Conservation (phyloP, 225 moss, liverwort and hornwort genomes). For the Bryoerythrophyllum caledonicum region DNA sequence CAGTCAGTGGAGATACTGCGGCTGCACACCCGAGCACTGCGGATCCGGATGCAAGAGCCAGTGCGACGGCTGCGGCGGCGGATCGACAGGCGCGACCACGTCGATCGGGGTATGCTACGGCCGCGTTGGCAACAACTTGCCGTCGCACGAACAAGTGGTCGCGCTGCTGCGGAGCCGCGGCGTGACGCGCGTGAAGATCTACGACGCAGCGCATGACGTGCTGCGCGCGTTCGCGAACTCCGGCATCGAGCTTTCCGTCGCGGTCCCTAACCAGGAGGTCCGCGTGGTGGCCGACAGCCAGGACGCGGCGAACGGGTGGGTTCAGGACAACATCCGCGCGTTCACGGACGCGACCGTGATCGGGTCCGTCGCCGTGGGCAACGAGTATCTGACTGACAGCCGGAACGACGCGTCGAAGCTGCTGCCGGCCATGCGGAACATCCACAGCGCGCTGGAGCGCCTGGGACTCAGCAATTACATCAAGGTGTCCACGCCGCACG, state of each 20-base stretch:
- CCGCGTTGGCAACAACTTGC: slow-evolving; percentile 16
- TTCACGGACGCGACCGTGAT: too few species aligned
- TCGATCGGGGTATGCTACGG: slow-evolving; percentile 34
- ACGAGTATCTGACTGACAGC: too few species aligned
- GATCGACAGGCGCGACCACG: background rate
- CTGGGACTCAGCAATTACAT: too few species aligned
- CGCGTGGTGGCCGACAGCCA: background rate
- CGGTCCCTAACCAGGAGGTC: slow-evolving; percentile 25
- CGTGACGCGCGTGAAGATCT: slow-evolving; percentile 41
- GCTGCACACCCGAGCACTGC: slow-evolving; percentile 11
- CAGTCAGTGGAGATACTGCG: slow-evolving; percentile 23
- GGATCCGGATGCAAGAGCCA: slow-evolving; percentile 14
- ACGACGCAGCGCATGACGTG: slow-evolving; percentile 21
- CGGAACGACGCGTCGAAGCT: too few species aligned
- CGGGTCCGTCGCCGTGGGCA: too few species aligned
- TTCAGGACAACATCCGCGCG: too few species aligned
- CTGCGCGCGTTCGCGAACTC: slow-evolving; percentile 39
- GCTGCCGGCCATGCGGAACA: too few species aligned
- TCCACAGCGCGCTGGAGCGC: too few species aligned
- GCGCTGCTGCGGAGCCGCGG: slow-evolving; percentile 17
- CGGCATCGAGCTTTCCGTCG: slow-evolving; percentile 26
- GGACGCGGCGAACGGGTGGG: too few species aligned
- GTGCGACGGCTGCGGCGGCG: slow-evolving; percentile 19
- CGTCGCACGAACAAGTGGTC: slow-evolving; percentile 13
- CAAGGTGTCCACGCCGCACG: too few species aligned